A percentile compares a stretch with the other conserved stretches of the same genome.
These are phyloP conservation scores for Plectosphaerella cucumerina DNA, from an alignment of 2,329 filamentous ascomycete genomes.

Conservation along the genomic window DNA sequence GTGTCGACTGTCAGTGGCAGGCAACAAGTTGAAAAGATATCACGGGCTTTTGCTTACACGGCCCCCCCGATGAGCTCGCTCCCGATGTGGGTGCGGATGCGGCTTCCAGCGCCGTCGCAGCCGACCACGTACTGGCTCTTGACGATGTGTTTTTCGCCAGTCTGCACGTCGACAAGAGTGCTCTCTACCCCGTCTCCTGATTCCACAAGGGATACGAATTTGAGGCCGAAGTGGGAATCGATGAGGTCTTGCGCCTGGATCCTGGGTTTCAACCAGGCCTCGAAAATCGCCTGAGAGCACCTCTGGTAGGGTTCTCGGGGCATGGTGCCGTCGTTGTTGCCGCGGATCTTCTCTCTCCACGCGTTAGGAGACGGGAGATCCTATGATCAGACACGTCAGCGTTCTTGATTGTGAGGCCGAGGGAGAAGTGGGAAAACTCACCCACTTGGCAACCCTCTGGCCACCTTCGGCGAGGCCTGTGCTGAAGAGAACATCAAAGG, in stretches of 20 bases:
- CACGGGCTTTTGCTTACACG: background rate
- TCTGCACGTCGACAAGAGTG: background rate
- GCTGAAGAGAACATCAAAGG: slow-evolving; percentile 2
- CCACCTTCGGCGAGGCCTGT: background rate
- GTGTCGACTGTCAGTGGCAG: background rate
- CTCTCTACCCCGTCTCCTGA: background rate
- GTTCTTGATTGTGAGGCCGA: no score
- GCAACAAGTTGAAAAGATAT: background rate
- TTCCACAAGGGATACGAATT: background rate
- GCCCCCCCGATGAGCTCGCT: background rate
- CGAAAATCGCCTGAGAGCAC: slow-evolving; percentile 1
- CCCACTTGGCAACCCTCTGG: background rate
- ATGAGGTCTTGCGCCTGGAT: background rate
- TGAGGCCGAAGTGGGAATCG: slow-evolving; percentile 1
- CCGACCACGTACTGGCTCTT: background rate
- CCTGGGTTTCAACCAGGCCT: background rate
- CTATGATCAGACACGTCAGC: background rate
- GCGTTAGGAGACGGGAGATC: background rate
- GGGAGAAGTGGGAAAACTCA: background rate
- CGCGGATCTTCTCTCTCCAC: background rate
- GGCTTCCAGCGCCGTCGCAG: background rate
- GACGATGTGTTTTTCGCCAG: background rate
- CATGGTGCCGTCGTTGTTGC: background rate
- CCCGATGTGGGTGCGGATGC: background rate
- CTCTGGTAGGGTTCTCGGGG: background rate